Evolutionary conservation across 2,329 filamentous ascomycete species (phyloP).

Genomic region (Trichophyton benhamiae): DNA sequence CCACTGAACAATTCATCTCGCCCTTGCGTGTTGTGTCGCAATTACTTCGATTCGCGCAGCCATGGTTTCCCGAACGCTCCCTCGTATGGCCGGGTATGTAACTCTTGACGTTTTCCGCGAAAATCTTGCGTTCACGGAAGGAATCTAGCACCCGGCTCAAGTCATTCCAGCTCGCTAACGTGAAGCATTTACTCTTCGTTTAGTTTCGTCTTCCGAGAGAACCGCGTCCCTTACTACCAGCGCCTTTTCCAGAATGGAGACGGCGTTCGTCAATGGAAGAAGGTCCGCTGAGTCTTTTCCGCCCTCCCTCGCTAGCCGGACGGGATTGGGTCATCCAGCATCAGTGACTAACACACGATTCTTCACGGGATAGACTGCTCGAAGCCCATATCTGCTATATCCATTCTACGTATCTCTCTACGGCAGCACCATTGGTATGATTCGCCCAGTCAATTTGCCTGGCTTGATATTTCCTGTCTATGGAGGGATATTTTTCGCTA

Average conservation of each 20-base stretch:
- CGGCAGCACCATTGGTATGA: slow-evolving; percentile 38
- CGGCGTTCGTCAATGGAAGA: slow-evolving; percentile 54
- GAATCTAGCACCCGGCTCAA: background rate
- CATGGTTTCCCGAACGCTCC: slow-evolving; percentile 32
- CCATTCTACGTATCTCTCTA: slow-evolving; percentile 46
- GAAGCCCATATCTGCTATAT: slow-evolving; percentile 47
- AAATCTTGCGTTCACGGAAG: background rate
- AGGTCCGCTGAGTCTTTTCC: slow-evolving; percentile 38
- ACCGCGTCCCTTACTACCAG: slow-evolving; percentile 57
- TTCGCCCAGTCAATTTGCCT: background rate
- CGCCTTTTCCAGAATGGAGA: slow-evolving; percentile 54
- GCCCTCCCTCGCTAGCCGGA: background rate
- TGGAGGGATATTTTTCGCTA: background rate
- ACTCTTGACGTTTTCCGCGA: slow-evolving; percentile 3
- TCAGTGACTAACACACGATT: background rate
- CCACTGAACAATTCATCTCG: slow-evolving; percentile 17
- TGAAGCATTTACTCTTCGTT: background rate
- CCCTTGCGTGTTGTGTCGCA: slow-evolving; percentile 3
- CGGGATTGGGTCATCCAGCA: background rate
- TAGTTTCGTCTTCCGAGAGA: slow-evolving; percentile 50
- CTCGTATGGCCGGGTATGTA: slow-evolving; percentile 35
- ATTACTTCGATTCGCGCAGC: slow-evolving; percentile 20
- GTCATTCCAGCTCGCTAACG: slow-evolving; percentile 1
- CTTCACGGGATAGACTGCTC: slow-evolving; percentile 34
- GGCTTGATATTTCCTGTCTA: background rate